Evolutionary conservation across 129 eudicot genomes (phyloP).

Genomic region (Saussurea involucrata): DNA sequence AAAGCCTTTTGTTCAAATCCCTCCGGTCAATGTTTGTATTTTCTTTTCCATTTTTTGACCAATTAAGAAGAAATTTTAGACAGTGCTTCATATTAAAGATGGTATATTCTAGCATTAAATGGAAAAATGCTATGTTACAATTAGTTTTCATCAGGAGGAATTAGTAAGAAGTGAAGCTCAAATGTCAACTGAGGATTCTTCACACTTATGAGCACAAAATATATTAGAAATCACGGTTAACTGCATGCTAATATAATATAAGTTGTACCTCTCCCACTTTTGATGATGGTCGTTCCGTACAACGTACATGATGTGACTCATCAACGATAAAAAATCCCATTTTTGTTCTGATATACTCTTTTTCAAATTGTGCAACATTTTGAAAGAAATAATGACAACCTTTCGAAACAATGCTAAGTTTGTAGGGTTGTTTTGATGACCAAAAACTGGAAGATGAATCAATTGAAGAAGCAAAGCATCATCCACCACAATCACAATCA

Average conservation of each 20-base stretch:
- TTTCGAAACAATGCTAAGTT: conserved; percentile 63
- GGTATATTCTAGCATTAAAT: too few relatives aligned
- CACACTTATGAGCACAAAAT: background rate
- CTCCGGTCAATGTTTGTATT: background rate
- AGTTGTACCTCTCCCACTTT: too few relatives aligned
- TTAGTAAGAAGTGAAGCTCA: background rate
- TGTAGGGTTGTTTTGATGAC: conserved; percentile 74
- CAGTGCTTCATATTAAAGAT: background rate
- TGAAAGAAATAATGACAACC: too few relatives aligned
- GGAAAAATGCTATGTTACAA: background rate
- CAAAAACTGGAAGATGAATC: too few relatives aligned
- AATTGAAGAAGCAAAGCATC: too few relatives aligned
- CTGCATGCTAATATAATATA: background rate
- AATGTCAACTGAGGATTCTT: background rate
- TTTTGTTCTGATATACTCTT: conserved; percentile 57
- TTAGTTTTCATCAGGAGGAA: background rate
- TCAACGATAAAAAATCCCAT: conserved; percentile 87
- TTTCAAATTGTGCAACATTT: conserved; percentile 76
- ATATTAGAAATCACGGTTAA: background rate
- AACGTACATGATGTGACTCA: conserved; percentile 93
- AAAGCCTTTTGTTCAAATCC: background rate
- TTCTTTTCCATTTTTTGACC: background rate
- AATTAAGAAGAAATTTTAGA: background rate
- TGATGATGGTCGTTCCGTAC: conserved; percentile 51
- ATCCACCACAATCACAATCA: too few relatives aligned